Evolutionary conservation across 257 asterid genomes (phyloP), one percentile per base, ranked within the genome.

Genomic region (Penstemon newberryi): DNA sequence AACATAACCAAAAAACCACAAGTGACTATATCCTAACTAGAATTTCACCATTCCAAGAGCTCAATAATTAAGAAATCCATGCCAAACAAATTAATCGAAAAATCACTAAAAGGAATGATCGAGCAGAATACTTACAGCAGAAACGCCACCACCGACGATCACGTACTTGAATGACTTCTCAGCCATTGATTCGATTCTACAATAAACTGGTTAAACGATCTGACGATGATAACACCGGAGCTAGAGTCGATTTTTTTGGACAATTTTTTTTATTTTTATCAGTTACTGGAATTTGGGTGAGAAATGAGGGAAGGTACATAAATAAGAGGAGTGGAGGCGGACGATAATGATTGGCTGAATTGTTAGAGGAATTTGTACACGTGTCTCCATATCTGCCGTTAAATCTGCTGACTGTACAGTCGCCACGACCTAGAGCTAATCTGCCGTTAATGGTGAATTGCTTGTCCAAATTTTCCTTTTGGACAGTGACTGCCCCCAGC

Each of bases 91-190:
- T 8, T 15, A 7, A 70, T 36, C 4, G 45, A 9, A 49, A 49
- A 4, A 45, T 49, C 2, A 25, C 33, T 15, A 6, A 33, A 41
- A 39, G 13, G 40, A 8, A 60, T 13, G 72, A 66, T 45, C 67
- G 58, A 66, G 15, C 33, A 6, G 59, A 40, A 64, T 67, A 87
- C 98, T 83, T 81, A 92, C 98, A 5, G 89, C 96, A 49, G 96
- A 74, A 60, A 92, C 97, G 37, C 98, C 97, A 41, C 98, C 97
- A 6, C 98, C 98, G 40, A 89, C 19, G 83, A 92, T 92, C 82
- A 92, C 92, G 81, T 89, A 92, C 79, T 89, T 89, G 86, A 87
- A 87, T 4, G 85, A 79, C 69, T 85, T 92, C 78, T 82, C 95
- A 2, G 96, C 89, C 98, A 89, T 89, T 43, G 71, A 67, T 53